Evolutionary conservation across 2,329 filamentous ascomycete species (phyloP), one percentile per base, ranked within the genome.

Genomic region (Claviceps pazoutovae): DNA sequence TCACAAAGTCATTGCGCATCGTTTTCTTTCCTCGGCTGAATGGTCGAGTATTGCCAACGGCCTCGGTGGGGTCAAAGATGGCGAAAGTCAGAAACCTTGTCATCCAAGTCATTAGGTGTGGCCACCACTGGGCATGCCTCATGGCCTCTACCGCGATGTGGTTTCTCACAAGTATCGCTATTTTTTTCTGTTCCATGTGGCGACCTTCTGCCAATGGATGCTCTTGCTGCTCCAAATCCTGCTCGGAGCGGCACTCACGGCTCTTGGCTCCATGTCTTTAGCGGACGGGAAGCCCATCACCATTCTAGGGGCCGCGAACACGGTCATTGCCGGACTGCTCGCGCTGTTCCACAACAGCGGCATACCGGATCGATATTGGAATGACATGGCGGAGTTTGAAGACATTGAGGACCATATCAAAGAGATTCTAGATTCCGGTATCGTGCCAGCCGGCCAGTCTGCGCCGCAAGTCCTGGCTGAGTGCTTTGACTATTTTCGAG

Each of bases 301-400:
- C 2, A 54, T 71, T n/a, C 68, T 78, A 7, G 74, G 72, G 1
- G 74, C 72, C 5, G 57, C 69, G 53, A 77, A 76, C 59, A 78
- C 75, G 0, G 61, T 74, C 51, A 65, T 71, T 42, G 72, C 75
- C 7, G 75, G 75, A 1, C 58, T 77, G 6, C 64, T 78, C 4
- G 75, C 73, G 2, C 63, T 78, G 16, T 57, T 78, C 53, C 74
- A 77, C 61, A 78, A 78, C 58, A 76, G 73, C 53, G 75, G 75
- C 1, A 59, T 78, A 17, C 74, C 75, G 2, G 72, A 76, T 54
- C 64, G 74, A 7, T 76, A 76, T 56, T 68, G 74, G 30, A 70
- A 69, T 48, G 68, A 78, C 57, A 70, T 69, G 56, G 66, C 69
- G 30, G 72, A 77, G 58, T 77, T 76, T 57, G 66, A 67, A 50